A percentile compares a stretch with the other conserved stretches of the same genome.
Evolutionary conservation across 2,329 filamentous ascomycete species (phyloP).

Genomic region (Pseudogymnoascus sp.): DNA sequence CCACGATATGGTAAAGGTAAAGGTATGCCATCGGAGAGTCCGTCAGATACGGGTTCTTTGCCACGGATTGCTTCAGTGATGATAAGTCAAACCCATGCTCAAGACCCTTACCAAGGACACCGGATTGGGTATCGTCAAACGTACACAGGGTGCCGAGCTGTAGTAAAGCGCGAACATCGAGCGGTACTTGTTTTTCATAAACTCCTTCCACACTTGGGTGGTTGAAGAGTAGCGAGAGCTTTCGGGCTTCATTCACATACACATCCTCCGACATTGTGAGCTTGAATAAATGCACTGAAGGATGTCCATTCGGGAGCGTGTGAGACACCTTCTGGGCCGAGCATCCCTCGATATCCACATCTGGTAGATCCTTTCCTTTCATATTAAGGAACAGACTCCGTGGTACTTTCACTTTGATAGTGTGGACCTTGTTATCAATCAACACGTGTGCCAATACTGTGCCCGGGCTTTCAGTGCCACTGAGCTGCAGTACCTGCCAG

Average conservation of each 20-base stretch:
- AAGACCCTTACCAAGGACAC: constrained; percentile 84
- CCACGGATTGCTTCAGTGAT: constrained; percentile 60
- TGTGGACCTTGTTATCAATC: constrained; percentile 87
- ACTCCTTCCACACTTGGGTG: constrained; percentile 94
- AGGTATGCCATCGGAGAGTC: constrained; percentile 72
- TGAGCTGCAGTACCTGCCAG: constrained; percentile 90
- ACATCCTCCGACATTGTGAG: constrained; percentile 82
- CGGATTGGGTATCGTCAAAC: constrained; percentile 83
- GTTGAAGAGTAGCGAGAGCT: constrained; percentile 76
- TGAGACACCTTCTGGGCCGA: constrained; percentile 89
- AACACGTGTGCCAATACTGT: constrained; percentile 83
- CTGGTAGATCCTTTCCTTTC: constrained; percentile 77
- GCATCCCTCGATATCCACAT: constrained; percentile 80
- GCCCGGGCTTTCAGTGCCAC: constrained; percentile 74
- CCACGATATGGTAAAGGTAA: constrained; percentile 86
- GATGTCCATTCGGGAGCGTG: constrained; percentile 89
- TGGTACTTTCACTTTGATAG: constrained; percentile 80
- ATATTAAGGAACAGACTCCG: constrained; percentile 88
- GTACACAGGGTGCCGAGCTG: constrained; percentile 87
- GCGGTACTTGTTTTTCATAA: constrained; percentile 87
- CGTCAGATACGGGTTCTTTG: constrained; percentile 69
- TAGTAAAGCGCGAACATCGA: constrained; percentile 79
- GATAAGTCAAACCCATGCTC: constrained; percentile 89
- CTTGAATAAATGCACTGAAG: constrained; percentile 90
- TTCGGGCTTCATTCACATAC: constrained; percentile 78